Conservation (phyloP, 225 moss, liverwort and hornwort genomes). For the Pseudisothecium myosuroides region DNA sequence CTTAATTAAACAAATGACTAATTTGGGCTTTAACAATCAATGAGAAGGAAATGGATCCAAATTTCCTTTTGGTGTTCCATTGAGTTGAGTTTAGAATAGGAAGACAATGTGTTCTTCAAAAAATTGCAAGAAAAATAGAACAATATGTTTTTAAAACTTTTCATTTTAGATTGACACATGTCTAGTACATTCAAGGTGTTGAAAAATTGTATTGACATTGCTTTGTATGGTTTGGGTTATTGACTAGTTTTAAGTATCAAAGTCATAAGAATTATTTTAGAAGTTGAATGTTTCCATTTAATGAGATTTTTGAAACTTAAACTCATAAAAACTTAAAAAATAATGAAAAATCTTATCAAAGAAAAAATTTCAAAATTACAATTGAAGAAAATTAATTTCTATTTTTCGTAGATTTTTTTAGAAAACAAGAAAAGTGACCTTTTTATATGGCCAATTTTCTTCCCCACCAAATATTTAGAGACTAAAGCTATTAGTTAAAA, state of each 20-base stretch:
- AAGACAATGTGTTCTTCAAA: background rate
- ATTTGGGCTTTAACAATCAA: too few species aligned
- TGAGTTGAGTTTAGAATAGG: fast-evolving
- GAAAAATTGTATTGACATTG: too few species aligned
- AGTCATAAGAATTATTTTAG: too few species aligned
- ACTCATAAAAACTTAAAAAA: fast-evolving
- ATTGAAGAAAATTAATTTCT: background rate
- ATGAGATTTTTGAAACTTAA: too few species aligned
- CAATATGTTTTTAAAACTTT: background rate
- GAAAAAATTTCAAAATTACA: too few species aligned
- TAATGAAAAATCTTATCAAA: background rate
- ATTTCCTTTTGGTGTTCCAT: too few species aligned
- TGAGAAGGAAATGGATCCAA: background rate
- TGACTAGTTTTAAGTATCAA: too few species aligned
- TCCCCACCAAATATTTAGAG: fast-evolving
- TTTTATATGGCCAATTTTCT: background rate
- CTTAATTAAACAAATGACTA: background rate
- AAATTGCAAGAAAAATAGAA: background rate
- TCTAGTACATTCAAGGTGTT: background rate
- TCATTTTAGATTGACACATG: background rate
- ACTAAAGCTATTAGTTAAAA: background rate
- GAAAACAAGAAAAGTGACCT: fast-evolving
- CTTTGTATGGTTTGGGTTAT: background rate
- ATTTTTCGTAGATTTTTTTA: fast-evolving
- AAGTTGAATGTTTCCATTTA: fast-evolving